A percentile compares a stretch with the other conserved stretches of the same genome.
phyloP scores from a whole-genome alignment of 441 rosid genomes.

The Syzygium syzygioides region DNA sequence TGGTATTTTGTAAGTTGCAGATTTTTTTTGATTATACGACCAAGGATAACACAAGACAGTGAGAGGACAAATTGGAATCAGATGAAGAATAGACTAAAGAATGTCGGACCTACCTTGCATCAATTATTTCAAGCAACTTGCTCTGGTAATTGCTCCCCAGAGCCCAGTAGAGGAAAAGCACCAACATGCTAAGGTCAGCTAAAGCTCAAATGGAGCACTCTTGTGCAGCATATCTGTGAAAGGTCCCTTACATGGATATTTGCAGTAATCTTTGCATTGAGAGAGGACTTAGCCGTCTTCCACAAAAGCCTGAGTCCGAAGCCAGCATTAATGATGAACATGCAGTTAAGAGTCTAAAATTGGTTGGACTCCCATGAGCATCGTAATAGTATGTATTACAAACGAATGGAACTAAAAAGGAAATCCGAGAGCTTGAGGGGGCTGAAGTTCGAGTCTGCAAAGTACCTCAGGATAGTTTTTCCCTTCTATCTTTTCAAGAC shows the following conservation, averaged over 20 bases:
- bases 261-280: slow-evolving; percentile 53
- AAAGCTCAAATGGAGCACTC: not conserved
- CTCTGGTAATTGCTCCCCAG: slow-evolving; percentile 70
- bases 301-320: slow-evolving; percentile 65
- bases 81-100: not conserved
- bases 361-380: not conserved
- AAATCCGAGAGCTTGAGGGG: not conserved
- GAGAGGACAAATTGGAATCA: not conserved
- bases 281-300: slow-evolving; percentile 41
- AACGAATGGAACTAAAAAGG: not conserved
- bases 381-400: not conserved
- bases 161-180: slow-evolving; percentile 32
- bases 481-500: slow-evolving; percentile 56
- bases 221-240: not conserved
- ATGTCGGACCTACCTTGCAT: slow-evolving; percentile 36
- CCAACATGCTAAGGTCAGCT: slow-evolving; percentile 9
- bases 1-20: not conserved
- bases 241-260: slow-evolving; percentile 39
- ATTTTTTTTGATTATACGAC: not conserved
- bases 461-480: slow-evolving; percentile 89
- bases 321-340: slow-evolving; percentile 88
- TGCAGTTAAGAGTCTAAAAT: slow-evolving; percentile 48
- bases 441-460: not conserved
- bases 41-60: not conserved
- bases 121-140: slow-evolving; percentile 81